A percentile compares a stretch with the other conserved stretches of the same genome.
phyloP scores from a whole-genome alignment of 2,329 filamentous ascomycete genomes.

The Coleophoma crateriformis region DNA sequence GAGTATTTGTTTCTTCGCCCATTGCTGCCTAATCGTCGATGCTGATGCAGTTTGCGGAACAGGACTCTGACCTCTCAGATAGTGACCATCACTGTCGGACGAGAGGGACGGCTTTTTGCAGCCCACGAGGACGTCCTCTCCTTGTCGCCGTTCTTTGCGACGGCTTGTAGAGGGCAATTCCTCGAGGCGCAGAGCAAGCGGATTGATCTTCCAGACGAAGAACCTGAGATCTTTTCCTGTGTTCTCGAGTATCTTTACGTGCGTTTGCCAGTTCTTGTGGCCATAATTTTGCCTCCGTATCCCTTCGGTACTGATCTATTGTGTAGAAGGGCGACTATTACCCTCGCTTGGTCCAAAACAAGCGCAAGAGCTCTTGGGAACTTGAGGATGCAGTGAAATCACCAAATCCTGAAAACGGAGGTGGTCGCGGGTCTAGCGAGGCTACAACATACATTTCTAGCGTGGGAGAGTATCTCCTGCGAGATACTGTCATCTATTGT shows the following conservation, averaged over 20 bases:
- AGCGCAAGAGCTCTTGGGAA: slow-evolving; percentile 80
- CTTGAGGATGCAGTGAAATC: slow-evolving; percentile 67
- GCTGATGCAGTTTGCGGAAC: slow-evolving; percentile 9
- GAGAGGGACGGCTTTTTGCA: slow-evolving; percentile 84
- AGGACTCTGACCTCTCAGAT: slow-evolving; percentile 57
- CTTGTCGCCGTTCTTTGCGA: slow-evolving; percentile 78
- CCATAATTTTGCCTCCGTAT: background rate
- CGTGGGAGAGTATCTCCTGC: slow-evolving; percentile 71
- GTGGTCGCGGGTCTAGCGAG: slow-evolving; percentile 60
- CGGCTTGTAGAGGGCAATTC: slow-evolving; percentile 66
- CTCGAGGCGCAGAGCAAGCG: slow-evolving; percentile 72
- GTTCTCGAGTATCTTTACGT: slow-evolving; percentile 91
- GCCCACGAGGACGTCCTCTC: slow-evolving; percentile 90
- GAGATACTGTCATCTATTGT: slow-evolving; percentile 94
- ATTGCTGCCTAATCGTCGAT: slow-evolving; percentile 9
- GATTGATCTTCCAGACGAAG: slow-evolving; percentile 67
- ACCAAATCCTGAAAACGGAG: slow-evolving; percentile 48
- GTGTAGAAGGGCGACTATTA: slow-evolving; percentile 40
- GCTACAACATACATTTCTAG: slow-evolving; percentile 73
- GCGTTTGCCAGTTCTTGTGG: slow-evolving; percentile 3
- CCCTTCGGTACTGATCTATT: slow-evolving; percentile 2
- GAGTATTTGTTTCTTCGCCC: slow-evolving; percentile 15
- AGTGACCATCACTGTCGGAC: slow-evolving; percentile 78
- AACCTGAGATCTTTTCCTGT: slow-evolving; percentile 89
- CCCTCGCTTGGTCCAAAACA: slow-evolving; percentile 82